These are phyloP conservation scores for Prunus mume DNA, from an alignment of 306 rosid species.

Conservation along the genomic window DNA sequence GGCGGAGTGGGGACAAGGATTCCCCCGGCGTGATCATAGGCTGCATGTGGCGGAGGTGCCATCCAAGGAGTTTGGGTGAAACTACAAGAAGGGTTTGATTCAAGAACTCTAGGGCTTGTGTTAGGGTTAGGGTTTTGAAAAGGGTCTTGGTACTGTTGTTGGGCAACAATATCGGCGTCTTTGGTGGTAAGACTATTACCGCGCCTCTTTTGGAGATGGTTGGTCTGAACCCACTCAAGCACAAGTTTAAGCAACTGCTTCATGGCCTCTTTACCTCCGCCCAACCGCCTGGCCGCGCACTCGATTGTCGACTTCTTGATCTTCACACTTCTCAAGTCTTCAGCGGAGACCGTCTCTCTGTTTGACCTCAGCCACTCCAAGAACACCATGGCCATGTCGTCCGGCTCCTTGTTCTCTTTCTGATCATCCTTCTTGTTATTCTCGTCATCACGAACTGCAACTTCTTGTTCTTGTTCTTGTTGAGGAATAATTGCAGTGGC, in stretches of 20 bases:
- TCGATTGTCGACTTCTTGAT: constrained; percentile 76
- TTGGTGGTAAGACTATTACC: constrained; percentile 22
- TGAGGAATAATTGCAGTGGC: neutral
- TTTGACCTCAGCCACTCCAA: constrained; percentile 85
- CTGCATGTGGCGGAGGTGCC: constrained; percentile 19
- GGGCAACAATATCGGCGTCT: neutral
- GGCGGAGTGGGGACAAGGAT: constrained; percentile 14
- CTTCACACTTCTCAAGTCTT: constrained; percentile 80
- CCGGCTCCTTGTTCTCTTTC: constrained; percentile 17
- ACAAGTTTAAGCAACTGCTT: constrained; percentile 83
- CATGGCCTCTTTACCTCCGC: constrained; percentile 95
- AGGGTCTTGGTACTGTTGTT: constrained; percentile 36
- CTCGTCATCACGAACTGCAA: neutral
- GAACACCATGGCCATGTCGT: constrained; percentile 82
- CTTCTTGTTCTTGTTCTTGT: constrained; percentile 1
- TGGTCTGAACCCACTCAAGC: constrained; percentile 92
- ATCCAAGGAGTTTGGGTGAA: constrained; percentile 42
- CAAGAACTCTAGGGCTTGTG: constrained; percentile 12
- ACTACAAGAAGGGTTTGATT: constrained; percentile 28
- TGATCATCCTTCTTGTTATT: neutral
- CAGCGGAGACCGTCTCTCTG: constrained; percentile 78
- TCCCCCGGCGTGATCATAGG: constrained; percentile 25
- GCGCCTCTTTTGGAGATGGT: constrained; percentile 70
- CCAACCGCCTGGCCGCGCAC: constrained; percentile 74
- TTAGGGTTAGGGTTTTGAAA: constrained; percentile 38